phyloP scores from a whole-genome alignment of 805 yeast genomes.

The Yarrowia deformans region DNA sequence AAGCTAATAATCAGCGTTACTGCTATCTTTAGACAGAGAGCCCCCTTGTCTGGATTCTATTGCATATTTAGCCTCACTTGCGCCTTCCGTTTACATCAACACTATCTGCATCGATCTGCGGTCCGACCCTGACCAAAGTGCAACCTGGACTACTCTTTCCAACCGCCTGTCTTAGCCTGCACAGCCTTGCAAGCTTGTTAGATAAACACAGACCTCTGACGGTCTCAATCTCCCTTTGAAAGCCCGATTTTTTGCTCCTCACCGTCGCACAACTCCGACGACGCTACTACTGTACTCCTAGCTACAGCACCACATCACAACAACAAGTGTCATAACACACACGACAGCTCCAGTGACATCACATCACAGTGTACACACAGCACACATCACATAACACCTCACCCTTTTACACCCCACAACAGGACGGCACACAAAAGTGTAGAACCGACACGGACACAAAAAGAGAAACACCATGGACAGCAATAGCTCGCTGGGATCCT shows the following conservation, averaged over 20 bases:
- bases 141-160: not conserved
- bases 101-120: constrained; percentile 35
- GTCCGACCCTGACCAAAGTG: constrained; percentile 16
- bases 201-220: not conserved
- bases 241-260: not conserved
- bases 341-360: not conserved
- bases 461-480: constrained; percentile 4
- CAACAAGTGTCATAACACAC: not conserved
- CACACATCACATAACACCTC: constrained; percentile 4
- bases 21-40: constrained; percentile 11
- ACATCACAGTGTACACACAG: not conserved
- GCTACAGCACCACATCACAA: not conserved
- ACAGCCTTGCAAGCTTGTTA: constrained; percentile 15
- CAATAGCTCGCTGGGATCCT: constrained; percentile 29
- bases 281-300: not conserved
- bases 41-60: constrained; percentile 1
- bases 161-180: constrained; percentile 19
- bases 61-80: constrained; percentile 31
- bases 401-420: not conserved
- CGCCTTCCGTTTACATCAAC: constrained; percentile 34
- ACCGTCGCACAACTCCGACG: not conserved
- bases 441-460: not conserved
- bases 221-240: no score
- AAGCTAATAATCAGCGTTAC: not conserved
- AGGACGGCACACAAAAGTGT: not conserved